Conservation (phyloP, 2,329 filamentous ascomycete genomes). For the Rasamsonia emersonii region DNA sequence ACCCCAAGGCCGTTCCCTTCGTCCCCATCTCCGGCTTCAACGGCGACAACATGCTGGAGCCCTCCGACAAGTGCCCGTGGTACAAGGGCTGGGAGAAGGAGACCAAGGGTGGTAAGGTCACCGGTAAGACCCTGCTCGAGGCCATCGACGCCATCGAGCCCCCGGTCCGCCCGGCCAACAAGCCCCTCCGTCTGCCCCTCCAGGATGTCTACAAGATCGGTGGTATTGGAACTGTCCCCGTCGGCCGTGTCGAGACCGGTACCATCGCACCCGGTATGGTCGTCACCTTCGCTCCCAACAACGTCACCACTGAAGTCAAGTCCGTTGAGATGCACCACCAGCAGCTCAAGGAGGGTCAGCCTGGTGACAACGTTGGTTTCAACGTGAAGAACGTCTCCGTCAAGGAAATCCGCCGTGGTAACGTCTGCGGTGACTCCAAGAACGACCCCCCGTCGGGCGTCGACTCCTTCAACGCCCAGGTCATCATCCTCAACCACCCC, state of each 20-base stretch:
- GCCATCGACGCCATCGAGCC: slow-evolving; percentile 95
- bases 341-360: slow-evolving; percentile 88
- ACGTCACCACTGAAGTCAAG: slow-evolving; percentile 99
- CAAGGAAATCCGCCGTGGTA: slow-evolving; percentile 99
- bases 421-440: slow-evolving; percentile 99
- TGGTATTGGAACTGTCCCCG: slow-evolving; percentile 98
- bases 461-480: slow-evolving; percentile 98
- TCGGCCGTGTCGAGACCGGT: slow-evolving; percentile 99
- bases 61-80: slow-evolving; percentile 93
- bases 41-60: slow-evolving; percentile 98
- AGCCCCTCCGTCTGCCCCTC: slow-evolving; percentile 98
- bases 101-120: slow-evolving; percentile 75
- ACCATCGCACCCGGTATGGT: slow-evolving; percentile 73
- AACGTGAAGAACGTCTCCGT: slow-evolving; percentile 99
- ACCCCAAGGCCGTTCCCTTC: slow-evolving; percentile 97
- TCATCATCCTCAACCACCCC: slow-evolving; percentile 99
- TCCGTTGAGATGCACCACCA: slow-evolving; percentile 99
- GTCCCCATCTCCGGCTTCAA: slow-evolving; percentile 99
- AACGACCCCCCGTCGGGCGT: slow-evolving; percentile 87
- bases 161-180: slow-evolving; percentile 89
- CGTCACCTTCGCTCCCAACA: slow-evolving; percentile 96
- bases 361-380: slow-evolving; percentile 99
- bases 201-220: slow-evolving; percentile 99
- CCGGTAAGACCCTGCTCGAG: slow-evolving; percentile 97
- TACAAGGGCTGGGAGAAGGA: slow-evolving; percentile 99